A percentile compares a stretch with the other conserved stretches of the same genome.
phyloP scores from a whole-genome alignment of 2,329 filamentous ascomycete genomes.

The Apiospora arundinis region DNA sequence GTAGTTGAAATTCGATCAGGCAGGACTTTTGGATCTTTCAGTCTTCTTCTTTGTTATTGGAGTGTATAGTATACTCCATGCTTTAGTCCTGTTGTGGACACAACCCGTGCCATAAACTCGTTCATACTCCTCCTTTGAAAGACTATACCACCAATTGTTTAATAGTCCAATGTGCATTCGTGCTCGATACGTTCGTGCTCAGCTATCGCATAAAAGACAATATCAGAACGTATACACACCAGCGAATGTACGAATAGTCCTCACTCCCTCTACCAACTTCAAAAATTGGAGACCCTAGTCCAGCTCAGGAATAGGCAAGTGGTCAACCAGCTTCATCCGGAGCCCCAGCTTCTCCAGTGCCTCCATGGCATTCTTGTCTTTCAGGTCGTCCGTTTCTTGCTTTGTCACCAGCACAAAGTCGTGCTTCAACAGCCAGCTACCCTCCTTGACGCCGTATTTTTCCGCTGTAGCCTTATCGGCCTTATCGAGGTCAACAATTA shows the following conservation, averaged over 20 bases:
- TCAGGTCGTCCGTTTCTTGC: conserved; percentile 69
- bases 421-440: conserved; percentile 68
- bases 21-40: neutral
- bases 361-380: conserved; percentile 67
- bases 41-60: neutral
- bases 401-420: conserved; percentile 81
- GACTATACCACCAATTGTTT: neutral
- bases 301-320: conserved; percentile 75
- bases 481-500: conserved; percentile 69
- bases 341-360: conserved; percentile 71
- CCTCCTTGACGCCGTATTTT: conserved; percentile 69
- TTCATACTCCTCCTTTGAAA: neutral
- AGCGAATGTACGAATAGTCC: neutral
- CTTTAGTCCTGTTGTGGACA: neutral
- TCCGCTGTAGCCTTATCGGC: conserved; percentile 59
- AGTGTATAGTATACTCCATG: neutral
- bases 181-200: neutral
- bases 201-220: neutral
- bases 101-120: neutral
- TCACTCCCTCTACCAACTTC: conserved; percentile 20
- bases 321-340: conserved; percentile 76
- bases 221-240: neutral
- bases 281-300: conserved; percentile 40
- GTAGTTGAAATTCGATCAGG: no score
- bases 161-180: neutral